These are phyloP conservation scores for Elsinoe perseae DNA, from an alignment of 2,329 filamentous ascomycete species.

Conservation along the genomic window DNA sequence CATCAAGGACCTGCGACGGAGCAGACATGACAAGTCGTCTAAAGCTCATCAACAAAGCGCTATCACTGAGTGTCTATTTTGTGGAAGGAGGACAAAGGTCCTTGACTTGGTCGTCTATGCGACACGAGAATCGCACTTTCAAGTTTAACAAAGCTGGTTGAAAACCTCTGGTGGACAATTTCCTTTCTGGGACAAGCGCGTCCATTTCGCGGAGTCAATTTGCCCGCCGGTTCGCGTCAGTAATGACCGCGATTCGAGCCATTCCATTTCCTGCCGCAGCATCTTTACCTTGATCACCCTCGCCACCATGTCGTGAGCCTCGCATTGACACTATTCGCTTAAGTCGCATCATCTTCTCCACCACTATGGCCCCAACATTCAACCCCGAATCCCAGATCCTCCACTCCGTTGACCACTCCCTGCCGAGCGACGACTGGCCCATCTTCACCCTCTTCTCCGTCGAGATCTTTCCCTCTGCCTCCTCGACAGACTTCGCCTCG, in stretches of 20 bases:
- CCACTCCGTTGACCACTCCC: conserved; percentile 34
- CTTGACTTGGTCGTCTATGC: conserved; percentile 12
- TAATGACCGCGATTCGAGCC: background rate
- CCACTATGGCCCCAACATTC: conserved; percentile 23
- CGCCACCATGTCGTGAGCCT: background rate
- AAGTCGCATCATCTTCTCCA: conserved; percentile 21
- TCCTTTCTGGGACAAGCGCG: conserved; percentile 1
- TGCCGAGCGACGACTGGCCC: conserved; percentile 47
- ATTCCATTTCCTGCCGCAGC: background rate
- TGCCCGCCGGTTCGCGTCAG: background rate
- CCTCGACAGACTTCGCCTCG: conserved; percentile 45
- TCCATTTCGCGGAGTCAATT: background rate
- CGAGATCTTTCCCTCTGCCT: conserved; percentile 46
- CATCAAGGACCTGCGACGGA: conserved; percentile 41
- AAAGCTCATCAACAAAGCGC: conserved; percentile 11
- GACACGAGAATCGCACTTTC: conserved; percentile 2
- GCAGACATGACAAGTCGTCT: conserved; percentile 17
- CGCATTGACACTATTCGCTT: background rate
- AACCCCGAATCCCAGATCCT: conserved; percentile 32
- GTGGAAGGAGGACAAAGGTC: background rate
- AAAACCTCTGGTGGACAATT: conserved; percentile 5
- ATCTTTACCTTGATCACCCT: background rate
- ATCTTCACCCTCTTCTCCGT: conserved; percentile 56
- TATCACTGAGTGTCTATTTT: background rate
- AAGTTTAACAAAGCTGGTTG: conserved; percentile 3